Percentiles rank a stretch among this genome's conserved stretches.
Evolutionary conservation across 768 basidiomycete genomes (phyloP).

Genomic region (Boletus bicolor): DNA sequence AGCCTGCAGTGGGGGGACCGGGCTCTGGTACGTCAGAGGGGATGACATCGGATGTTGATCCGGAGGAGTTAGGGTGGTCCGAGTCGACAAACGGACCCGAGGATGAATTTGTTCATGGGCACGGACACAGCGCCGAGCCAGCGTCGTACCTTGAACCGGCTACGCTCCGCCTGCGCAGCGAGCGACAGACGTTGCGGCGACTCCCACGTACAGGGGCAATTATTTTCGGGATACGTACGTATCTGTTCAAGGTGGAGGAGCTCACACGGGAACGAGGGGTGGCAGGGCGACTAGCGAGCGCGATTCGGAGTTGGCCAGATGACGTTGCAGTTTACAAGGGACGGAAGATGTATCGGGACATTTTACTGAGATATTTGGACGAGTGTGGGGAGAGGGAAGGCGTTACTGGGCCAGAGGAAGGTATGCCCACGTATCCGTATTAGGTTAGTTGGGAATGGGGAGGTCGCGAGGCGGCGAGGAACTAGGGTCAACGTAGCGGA

Average conservation of each 20-base stretch:
- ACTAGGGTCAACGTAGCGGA: neutral
- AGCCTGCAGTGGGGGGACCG: neutral
- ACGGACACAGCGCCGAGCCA: constrained; percentile 24
- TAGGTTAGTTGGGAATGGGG: constrained; percentile 11
- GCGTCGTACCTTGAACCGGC: constrained; percentile 31
- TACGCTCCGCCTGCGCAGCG: constrained; percentile 54
- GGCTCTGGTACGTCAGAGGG: constrained; percentile 5
- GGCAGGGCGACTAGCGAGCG: constrained; percentile 59
- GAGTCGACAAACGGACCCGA: constrained; percentile 53
- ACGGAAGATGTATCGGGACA: constrained; percentile 24
- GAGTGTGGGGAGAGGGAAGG: constrained; percentile 17
- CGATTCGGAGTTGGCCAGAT: constrained; percentile 61
- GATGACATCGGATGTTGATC: constrained; percentile 38
- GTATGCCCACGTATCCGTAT: constrained; percentile 14
- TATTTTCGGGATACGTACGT: constrained; percentile 68
- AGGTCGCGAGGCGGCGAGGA: neutral
- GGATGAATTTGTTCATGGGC: constrained; percentile 37
- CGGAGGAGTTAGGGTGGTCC: constrained; percentile 67
- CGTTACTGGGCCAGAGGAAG: neutral
- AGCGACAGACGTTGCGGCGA: constrained; percentile 65
- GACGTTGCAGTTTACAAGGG: constrained; percentile 44
- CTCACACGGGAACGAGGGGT: constrained; percentile 55
- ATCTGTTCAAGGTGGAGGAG: constrained; percentile 52
- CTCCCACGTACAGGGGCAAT: constrained; percentile 62
- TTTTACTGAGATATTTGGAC: constrained; percentile 21